Evolutionary conservation across 768 basidiomycete genomes (phyloP), one percentile per base, ranked within the genome.

Genomic region (Tulasnella sp.): DNA sequence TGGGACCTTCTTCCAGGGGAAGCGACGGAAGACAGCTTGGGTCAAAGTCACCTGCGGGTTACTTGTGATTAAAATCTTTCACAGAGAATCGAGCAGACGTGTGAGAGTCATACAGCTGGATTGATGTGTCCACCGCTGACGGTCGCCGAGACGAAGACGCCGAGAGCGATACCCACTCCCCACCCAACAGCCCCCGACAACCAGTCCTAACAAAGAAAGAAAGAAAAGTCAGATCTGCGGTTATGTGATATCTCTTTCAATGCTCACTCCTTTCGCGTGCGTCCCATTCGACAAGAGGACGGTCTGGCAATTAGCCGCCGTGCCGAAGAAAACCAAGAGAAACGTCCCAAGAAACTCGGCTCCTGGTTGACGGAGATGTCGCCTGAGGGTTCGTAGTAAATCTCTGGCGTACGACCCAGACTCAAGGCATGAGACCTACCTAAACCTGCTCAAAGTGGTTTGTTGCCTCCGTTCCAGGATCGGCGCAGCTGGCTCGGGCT

Each of bases 331-430:
- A n/a, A 65, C 63, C n/a, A 65, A 34, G 22, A 65, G 12, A 26
- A 65, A 84, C 8, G 84, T 82, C 22, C 88, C 88, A 59, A 89
- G 76, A 75, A 89, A 88, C 78, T 90, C 89, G 17, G 87, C 89
- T 35, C 83, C 83, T 17, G 87, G 84, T 78, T 90, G 88, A 73
- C 85, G 82, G 44, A 89, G 77, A 62, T 77, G 76, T 16, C 71
- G 36, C 26, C 65, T 73, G n/a, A 5, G 9, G 11, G 29, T 3
- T 26, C 2, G 7, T n/a, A 9, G 52, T 59, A n/a, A 29, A 9
- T 11, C 12, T 11, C 9, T 26, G 29, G 7, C 2, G 19, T 17
- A 22, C 6, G 1, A 22, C 2, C 14, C 47, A 19, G 19, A 52
- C 11, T 26, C 7, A 26, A 52, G 8, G 9, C 3, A 11, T 16